Evolutionary conservation across 768 basidiomycete species (phyloP).

Genomic region (Stropharia rugosoannulata): DNA sequence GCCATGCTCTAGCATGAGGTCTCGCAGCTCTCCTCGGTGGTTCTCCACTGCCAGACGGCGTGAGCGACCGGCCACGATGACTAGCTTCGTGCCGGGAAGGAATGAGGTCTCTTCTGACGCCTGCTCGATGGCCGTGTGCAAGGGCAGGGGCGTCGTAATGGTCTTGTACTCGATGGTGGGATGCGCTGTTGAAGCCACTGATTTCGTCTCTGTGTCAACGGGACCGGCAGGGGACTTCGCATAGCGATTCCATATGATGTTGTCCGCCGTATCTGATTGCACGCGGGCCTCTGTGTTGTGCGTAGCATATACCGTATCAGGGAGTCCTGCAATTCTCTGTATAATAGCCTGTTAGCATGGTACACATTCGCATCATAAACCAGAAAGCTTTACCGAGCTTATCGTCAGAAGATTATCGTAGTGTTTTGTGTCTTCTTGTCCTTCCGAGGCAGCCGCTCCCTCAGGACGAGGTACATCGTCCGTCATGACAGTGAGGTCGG

Average conservation of each 20-base stretch:
- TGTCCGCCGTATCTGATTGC: slow-evolving; percentile 85
- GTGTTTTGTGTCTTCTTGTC: slow-evolving; percentile 18
- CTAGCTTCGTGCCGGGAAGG: slow-evolving; percentile 29
- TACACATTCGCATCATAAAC: not conserved
- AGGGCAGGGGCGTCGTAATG: slow-evolving; percentile 51
- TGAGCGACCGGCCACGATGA: slow-evolving; percentile 75
- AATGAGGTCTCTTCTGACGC: slow-evolving; percentile 26
- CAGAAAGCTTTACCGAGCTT: slow-evolving; percentile 40
- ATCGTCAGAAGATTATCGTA: slow-evolving; percentile 43
- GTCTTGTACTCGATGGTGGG: slow-evolving; percentile 65
- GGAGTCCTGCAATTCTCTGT: slow-evolving; percentile 41
- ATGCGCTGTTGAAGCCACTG: slow-evolving; percentile 24
- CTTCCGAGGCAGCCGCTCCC: slow-evolving; percentile 21
- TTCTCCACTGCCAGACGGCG: slow-evolving; percentile 71
- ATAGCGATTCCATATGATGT: slow-evolving; percentile 70
- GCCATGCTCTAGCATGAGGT: slow-evolving; percentile 57
- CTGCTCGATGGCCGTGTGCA: slow-evolving; percentile 56
- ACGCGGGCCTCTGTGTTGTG: slow-evolving; percentile 62
- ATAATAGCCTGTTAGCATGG: not conserved
- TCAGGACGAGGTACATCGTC: slow-evolving; percentile 18
- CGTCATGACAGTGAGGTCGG: slow-evolving; percentile 24
- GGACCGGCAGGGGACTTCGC: slow-evolving; percentile 25
- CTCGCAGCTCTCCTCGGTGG: slow-evolving; percentile 69
- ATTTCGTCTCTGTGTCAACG: slow-evolving; percentile 8
- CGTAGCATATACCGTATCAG: slow-evolving; percentile 72